These are phyloP conservation scores for Aspergillus leporis DNA, from an alignment of 495 filamentous ascomycete genomes.

Conservation along the genomic window DNA sequence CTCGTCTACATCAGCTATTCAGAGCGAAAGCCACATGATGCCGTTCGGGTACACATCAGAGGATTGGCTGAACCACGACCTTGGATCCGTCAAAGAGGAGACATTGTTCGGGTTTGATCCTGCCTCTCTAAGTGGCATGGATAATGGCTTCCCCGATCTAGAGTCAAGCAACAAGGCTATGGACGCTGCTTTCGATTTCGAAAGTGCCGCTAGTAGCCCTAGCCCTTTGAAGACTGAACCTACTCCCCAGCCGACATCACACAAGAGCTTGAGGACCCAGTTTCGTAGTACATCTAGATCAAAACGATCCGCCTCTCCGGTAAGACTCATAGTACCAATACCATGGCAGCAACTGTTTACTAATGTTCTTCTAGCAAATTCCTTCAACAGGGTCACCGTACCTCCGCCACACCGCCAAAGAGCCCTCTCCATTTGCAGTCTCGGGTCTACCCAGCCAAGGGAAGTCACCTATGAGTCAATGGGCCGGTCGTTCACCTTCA, in stretches of 20 bases:
- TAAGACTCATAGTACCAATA: slow-evolving; percentile 18
- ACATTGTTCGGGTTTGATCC: slow-evolving; percentile 42
- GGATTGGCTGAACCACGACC: slow-evolving; percentile 45
- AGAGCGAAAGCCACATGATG: slow-evolving; percentile 41
- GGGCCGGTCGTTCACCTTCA: slow-evolving; percentile 54
- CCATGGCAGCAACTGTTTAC: background rate
- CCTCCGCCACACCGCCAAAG: slow-evolving; percentile 40
- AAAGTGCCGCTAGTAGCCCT: slow-evolving; percentile 68
- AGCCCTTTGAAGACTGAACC: slow-evolving; percentile 47
- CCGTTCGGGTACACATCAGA: slow-evolving; percentile 37
- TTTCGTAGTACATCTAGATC: slow-evolving; percentile 29
- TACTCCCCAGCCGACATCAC: slow-evolving; percentile 23
- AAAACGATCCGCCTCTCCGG: slow-evolving; percentile 31
- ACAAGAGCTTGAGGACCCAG: slow-evolving; percentile 29
- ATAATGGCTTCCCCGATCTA: slow-evolving; percentile 40
- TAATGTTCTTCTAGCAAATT: slow-evolving; percentile 16
- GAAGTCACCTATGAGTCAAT: slow-evolving; percentile 48
- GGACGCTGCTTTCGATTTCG: slow-evolving; percentile 69
- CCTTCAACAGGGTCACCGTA: slow-evolving; percentile 32
- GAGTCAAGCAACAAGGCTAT: slow-evolving; percentile 61
- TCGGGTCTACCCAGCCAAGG: slow-evolving; percentile 41
- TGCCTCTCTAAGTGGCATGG: slow-evolving; percentile 31
- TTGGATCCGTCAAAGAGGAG: slow-evolving; percentile 42
- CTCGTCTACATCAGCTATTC: slow-evolving; percentile 41
- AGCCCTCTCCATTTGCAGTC: slow-evolving; percentile 50